Base-by-base conservation (phyloP, 306 rosid species). In the Sphenostylis stenocarpa region DNA sequence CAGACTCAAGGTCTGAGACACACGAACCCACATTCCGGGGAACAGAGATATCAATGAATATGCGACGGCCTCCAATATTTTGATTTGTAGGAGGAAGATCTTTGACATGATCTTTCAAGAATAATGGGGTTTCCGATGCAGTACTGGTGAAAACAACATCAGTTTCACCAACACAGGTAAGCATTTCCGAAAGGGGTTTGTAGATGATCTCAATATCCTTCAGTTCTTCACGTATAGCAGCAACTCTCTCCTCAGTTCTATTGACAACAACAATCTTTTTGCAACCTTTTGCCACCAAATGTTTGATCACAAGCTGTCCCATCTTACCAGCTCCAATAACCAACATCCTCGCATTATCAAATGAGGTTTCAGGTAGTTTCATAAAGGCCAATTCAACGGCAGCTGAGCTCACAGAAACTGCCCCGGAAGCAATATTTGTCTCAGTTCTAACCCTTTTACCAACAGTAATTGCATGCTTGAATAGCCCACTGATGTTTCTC, bases 281-380 rank as follows among this genome's bases (percentile, higher is more conserved):
- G 80, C 97, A 90, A 63, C 99, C 99, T 88, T 96, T 96, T 55
- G 99, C 89, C 14, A 84, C 96, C 90, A 96, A 87, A 83, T 95
- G 98, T 80, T 95, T 95, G 81, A 95, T 95, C 63, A 95, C 97
- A 77, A 96, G 96, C 85, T 96, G 92, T 58, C 99, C 99, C 99
- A 96, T 96, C 88, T 96, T 96, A 20, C 99, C 99, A 21, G 97
- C 97, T 84, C 99, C 99, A 29, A 96, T 81, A 67, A 96, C 88
- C 85, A 96, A 79, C 91, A 96, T 92, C 62, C 89, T 85, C 43
- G 91, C 91, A 75, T 69, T 83, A 56, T 82, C 88, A 75, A 87
- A 90, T 6, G 96, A 88, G 52, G 85, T 39, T 77, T 80, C 88
- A 21, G 99, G 98, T 76, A 96, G 86, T 87, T 96, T 96, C 98